These are phyloP conservation scores for Trichoderma sp. DNA, from an alignment of 2,329 filamentous ascomycete species.

Conservation along the genomic window DNA sequence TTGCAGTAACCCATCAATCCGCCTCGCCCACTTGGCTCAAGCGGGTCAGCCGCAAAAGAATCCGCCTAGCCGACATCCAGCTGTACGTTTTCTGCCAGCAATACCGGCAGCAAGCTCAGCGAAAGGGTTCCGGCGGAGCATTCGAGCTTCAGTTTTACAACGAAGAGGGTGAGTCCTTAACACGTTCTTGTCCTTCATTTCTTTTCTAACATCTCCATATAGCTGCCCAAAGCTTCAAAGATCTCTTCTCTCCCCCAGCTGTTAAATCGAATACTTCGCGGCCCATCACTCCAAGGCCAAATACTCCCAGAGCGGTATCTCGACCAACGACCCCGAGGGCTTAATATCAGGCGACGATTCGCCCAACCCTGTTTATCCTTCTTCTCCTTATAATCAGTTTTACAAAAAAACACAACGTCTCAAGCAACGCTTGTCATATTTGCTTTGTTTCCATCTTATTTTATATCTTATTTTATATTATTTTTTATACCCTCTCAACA, in stretches of 20 bases:
- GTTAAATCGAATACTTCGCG: constrained; percentile 4
- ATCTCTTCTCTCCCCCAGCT: constrained; percentile 40
- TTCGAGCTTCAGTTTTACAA: constrained; percentile 55
- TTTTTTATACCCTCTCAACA: neutral
- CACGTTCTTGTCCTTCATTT: no score
- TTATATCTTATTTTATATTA: no score
- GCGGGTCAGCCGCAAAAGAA: constrained; percentile 46
- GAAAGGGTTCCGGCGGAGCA: constrained; percentile 48
- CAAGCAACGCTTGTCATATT: neutral
- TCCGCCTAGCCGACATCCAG: constrained; percentile 57
- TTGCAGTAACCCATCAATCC: constrained; percentile 54
- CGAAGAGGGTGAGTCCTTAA: constrained; percentile 43
- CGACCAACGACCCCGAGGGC: constrained; percentile 12
- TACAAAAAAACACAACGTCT: neutral
- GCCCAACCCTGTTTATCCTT: neutral
- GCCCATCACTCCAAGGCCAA: constrained; percentile 9
- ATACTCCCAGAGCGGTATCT: neutral
- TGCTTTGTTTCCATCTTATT: neutral
- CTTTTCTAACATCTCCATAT: neutral
- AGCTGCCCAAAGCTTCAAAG: constrained; percentile 44
- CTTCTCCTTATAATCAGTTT: neutral
- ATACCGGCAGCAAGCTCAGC: constrained; percentile 55
- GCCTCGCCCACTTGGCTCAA: constrained; percentile 53
- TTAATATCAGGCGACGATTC: neutral
- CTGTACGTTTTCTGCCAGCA: constrained; percentile 61